These are phyloP conservation scores for Strobilomyces echinocephalus DNA, from an alignment of 768 basidiomycete genomes.

Conservation along the genomic window DNA sequence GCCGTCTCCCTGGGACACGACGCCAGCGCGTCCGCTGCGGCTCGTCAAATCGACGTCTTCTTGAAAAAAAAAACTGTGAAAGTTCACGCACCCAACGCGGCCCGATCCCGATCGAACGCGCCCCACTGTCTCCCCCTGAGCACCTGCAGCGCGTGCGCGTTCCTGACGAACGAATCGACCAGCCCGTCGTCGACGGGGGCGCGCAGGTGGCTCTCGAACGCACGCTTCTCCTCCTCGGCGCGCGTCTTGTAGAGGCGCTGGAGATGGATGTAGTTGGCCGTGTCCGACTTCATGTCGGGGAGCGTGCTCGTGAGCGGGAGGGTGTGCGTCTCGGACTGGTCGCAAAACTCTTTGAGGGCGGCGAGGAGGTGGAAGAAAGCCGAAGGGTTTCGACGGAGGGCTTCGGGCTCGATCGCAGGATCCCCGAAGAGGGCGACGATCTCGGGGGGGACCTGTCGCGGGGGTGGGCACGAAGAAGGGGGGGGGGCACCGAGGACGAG, in stretches of 20 bases:
- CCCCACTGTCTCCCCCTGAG: slow-evolving; percentile 63
- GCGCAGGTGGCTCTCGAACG: slow-evolving; percentile 47
- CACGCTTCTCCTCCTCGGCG: slow-evolving; percentile 62
- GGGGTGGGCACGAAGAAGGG: neutral
- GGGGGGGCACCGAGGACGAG: no score
- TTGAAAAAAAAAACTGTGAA: no score
- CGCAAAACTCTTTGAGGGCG: slow-evolving; percentile 63
- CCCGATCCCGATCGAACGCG: slow-evolving; percentile 45
- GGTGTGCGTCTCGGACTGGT: slow-evolving; percentile 49
- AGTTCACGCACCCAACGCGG: slow-evolving; percentile 41
- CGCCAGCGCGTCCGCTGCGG: slow-evolving; percentile 38
- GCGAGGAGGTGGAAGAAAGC: slow-evolving; percentile 78
- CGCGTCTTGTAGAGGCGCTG: slow-evolving; percentile 81
- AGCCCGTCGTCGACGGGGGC: slow-evolving; percentile 46
- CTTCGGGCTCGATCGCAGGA: slow-evolving; percentile 41
- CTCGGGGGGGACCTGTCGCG: slow-evolving; percentile 58
- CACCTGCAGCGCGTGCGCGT: slow-evolving; percentile 68
- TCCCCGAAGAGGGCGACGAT: slow-evolving; percentile 61
- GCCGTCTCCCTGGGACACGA: slow-evolving; percentile 51
- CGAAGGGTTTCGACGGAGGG: slow-evolving; percentile 43
- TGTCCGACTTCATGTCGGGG: slow-evolving; percentile 96
- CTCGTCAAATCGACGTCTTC: neutral
- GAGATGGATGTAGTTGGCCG: slow-evolving; percentile 73
- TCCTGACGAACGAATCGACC: slow-evolving; percentile 74
- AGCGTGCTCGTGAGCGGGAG: slow-evolving; percentile 83